Evolutionary conservation across 805 yeast species (phyloP).

Genomic region (Candida tammaniensis): DNA sequence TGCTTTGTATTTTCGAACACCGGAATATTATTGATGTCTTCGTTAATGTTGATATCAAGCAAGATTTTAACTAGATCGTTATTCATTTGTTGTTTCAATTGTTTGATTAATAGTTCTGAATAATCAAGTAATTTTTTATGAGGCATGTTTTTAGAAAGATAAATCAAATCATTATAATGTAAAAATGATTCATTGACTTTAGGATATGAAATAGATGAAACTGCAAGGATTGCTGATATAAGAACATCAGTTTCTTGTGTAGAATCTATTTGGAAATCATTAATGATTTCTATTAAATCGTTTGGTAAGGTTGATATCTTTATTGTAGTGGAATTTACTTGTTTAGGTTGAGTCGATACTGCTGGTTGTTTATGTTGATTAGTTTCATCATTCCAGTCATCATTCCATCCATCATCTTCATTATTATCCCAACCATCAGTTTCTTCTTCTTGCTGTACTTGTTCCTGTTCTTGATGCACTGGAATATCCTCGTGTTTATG

Average conservation of each 20-base stretch:
- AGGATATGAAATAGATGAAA: slow-evolving; percentile 34
- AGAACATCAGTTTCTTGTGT: slow-evolving; percentile 16
- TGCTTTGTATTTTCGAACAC: slow-evolving; percentile 8
- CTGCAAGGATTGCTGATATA: slow-evolving; percentile 27
- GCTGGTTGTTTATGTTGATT: no score
- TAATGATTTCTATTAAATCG: slow-evolving; percentile 19
- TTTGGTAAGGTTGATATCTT: slow-evolving; percentile 23
- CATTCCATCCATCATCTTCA: slow-evolving; percentile 21
- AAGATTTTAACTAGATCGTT: slow-evolving; percentile 9
- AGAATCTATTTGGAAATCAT: slow-evolving; percentile 21
- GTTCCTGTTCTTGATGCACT: slow-evolving; percentile 8
- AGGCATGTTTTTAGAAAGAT: slow-evolving; percentile 16
- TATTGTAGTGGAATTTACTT: slow-evolving; percentile 6
- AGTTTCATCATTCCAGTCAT: slow-evolving; percentile 15
- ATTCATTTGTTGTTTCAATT: slow-evolving; percentile 6
- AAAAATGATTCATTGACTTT: slow-evolving; percentile 28
- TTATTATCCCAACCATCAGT: slow-evolving; percentile 22
- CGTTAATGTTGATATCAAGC: slow-evolving; percentile 6
- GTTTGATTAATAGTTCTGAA: slow-evolving; percentile 6
- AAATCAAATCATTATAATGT: slow-evolving; percentile 34
- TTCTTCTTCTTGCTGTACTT: slow-evolving; percentile 27
- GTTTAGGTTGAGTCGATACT: not conserved
- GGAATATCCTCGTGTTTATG: not conserved
- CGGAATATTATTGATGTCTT: slow-evolving; percentile 5
- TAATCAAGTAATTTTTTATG: slow-evolving; percentile 12